A percentile compares a stretch with the other conserved stretches of the same genome.
These are phyloP conservation scores for Paramecium tetraurelia DNA, from an alignment of 73 alveolate genomes.

Conservation along the genomic window DNA sequence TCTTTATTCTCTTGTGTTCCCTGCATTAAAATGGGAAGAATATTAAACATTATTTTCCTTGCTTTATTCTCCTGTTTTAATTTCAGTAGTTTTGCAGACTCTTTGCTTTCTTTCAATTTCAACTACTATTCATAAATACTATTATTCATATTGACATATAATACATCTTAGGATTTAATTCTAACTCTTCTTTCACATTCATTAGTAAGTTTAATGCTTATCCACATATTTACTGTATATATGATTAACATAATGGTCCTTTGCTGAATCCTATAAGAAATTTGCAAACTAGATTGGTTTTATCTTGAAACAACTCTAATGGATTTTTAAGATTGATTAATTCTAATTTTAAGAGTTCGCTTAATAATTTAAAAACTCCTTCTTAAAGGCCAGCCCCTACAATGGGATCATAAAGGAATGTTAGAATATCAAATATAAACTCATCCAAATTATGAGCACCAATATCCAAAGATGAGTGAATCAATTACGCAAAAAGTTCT, in stretches of 20 bases:
- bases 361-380: constrained; percentile 16
- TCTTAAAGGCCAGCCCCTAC: constrained; percentile 32
- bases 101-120: neutral
- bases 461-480: constrained; percentile 4
- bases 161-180: constrained; percentile 15
- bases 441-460: neutral
- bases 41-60: neutral
- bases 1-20: constrained; percentile 11
- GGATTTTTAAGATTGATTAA: neutral
- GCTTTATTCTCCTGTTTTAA: neutral
- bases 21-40: neutral
- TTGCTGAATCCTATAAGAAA: neutral
- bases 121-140: neutral
- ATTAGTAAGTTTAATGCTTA: neutral
- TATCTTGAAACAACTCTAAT: neutral
- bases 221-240: neutral
- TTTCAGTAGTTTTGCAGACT: neutral
- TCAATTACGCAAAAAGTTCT: constrained; percentile 10
- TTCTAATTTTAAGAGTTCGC: neutral
- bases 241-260: neutral
- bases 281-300: neutral
- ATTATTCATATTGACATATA: neutral
- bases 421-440: neutral
- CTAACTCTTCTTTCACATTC: constrained; percentile 21
- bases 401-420: constrained; percentile 35